Base-by-base conservation (phyloP, 2,329 filamentous ascomycete genomes). In the Apiospora hydei region DNA sequence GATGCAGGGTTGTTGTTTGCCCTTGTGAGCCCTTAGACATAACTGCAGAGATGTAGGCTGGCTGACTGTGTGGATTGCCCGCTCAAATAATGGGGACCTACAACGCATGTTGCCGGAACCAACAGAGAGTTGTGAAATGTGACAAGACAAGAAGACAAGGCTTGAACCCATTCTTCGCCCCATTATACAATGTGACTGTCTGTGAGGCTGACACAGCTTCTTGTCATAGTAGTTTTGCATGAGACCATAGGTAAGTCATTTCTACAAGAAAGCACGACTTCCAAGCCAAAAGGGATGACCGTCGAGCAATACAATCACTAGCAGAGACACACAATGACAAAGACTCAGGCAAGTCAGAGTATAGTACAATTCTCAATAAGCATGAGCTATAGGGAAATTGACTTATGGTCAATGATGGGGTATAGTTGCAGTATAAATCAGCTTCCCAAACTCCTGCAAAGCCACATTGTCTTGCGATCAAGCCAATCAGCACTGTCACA, bases 401-500 rank as follows among this genome's bases (percentile, higher is more conserved):
- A 64, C 57, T 64, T 14, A 34, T 41, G 41, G 34, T 41, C 57
- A 64, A 64, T 64, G 57, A 64, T 41, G 57, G 57, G 57, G 57
- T 64, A 64, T 64, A 64, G 34, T 64, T 64, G 57, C 57, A 64
- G 34, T 41, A 41, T 41, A 64, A 64, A 64, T 41, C 57, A 64
- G 34, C 13, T 64, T 64, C 34, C 57, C 57, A 64, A 64, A 64
- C 57, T 41, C 34, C 34, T 34, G 41, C 57, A 64, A 2, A 13
- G 34, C 21, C 34, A 41, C 21, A 64, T 64, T n/a, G 57, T n/a
- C 34, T 64, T n/a, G 18, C 57, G 14, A 41, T 8, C 57, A 64
- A 64, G 34, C 34, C 18, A 41, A n/a, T 34, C 57, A 34, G 57
- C 57, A 53, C 49, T 13, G 30, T 18, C 16, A 10, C 16, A 61